Percentiles rank a stretch among this genome's conserved stretches.
Evolutionary conservation across 768 basidiomycete species (phyloP).

Genomic region (Leccinum imitatum): DNA sequence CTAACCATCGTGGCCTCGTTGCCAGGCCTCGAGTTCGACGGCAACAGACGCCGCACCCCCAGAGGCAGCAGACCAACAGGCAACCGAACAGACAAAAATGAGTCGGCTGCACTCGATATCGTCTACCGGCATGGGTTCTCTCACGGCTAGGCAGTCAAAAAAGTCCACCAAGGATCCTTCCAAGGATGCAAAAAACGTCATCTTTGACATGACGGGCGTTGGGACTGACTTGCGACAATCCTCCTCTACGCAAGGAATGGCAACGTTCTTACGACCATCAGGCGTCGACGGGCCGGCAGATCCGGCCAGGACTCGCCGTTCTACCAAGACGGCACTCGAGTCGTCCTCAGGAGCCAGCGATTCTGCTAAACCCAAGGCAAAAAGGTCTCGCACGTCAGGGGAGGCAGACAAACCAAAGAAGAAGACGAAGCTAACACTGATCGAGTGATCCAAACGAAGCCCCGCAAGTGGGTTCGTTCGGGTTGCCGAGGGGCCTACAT

Average conservation of each 20-base stretch:
- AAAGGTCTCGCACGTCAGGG: constrained; percentile 24
- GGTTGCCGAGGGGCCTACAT: constrained; percentile 17
- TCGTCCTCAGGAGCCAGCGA: constrained; percentile 7
- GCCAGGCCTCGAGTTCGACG: constrained; percentile 18
- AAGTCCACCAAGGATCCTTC: constrained; percentile 21
- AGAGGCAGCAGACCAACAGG: constrained; percentile 17
- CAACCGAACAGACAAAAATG: constrained; percentile 24
- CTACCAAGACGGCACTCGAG: constrained; percentile 6
- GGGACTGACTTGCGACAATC: constrained; percentile 48
- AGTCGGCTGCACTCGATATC: constrained; percentile 26
- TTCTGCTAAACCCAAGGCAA: constrained; percentile 15
- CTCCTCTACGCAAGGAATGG: constrained; percentile 13
- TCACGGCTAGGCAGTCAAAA: constrained; percentile 16
- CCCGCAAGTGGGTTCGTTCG: constrained; percentile 17
- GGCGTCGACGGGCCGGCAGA: constrained; percentile 23
- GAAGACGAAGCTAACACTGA: constrained; percentile 25
- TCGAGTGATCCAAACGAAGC: constrained; percentile 24
- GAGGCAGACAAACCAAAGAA: constrained; percentile 21
- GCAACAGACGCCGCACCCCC: constrained; percentile 6
- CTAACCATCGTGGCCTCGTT: constrained; percentile 19
- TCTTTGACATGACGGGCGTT: constrained; percentile 48
- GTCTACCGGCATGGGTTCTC: constrained; percentile 8
- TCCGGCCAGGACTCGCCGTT: constrained; percentile 7
- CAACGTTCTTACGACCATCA: constrained; percentile 21
- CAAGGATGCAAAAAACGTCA: constrained; percentile 44